These are phyloP conservation scores for Trypanosoma melophagium DNA, from an alignment of 208 protist species.

Conservation along the genomic window DNA sequence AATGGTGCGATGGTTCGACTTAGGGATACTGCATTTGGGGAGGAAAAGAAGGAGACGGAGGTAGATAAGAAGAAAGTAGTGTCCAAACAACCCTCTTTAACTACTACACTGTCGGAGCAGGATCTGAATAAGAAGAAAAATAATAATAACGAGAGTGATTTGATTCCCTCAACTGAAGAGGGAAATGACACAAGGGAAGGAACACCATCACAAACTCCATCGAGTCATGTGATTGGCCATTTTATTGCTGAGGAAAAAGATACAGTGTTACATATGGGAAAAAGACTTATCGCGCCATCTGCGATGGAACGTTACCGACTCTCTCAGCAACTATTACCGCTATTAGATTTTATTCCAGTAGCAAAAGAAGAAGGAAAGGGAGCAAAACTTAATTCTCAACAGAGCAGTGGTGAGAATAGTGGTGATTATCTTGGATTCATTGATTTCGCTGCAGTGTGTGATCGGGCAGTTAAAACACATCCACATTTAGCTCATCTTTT, in stretches of 20 bases:
- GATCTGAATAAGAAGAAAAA: too few relatives aligned
- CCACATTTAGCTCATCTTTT: conserved; percentile 14
- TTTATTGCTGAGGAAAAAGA: conserved; percentile 9
- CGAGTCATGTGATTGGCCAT: background rate
- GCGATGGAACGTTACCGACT: conserved; percentile 28
- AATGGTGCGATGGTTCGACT: conserved; percentile 22
- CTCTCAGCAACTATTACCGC: conserved; percentile 13
- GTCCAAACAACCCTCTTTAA: background rate
- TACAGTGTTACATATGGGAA: conserved; percentile 28
- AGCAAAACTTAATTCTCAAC: background rate
- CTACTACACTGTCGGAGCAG: background rate
- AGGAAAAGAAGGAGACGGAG: background rate
- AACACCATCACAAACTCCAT: too few relatives aligned
- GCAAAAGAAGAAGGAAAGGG: background rate
- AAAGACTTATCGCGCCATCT: conserved; percentile 27
- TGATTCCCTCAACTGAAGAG: too few relatives aligned
- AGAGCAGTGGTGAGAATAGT: background rate
- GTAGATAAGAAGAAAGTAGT: background rate
- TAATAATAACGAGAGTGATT: too few relatives aligned
- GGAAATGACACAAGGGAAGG: too few relatives aligned
- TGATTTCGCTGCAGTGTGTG: conserved; percentile 21
- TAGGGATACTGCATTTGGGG: background rate
- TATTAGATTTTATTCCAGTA: conserved; percentile 26
- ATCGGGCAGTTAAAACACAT: conserved; percentile 13
- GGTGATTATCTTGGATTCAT: conserved; percentile 21